A percentile compares a stretch with the other conserved stretches of the same genome.
Evolutionary conservation across 2,329 filamentous ascomycete genomes (phyloP).

Genomic region (Fusarium udum): DNA sequence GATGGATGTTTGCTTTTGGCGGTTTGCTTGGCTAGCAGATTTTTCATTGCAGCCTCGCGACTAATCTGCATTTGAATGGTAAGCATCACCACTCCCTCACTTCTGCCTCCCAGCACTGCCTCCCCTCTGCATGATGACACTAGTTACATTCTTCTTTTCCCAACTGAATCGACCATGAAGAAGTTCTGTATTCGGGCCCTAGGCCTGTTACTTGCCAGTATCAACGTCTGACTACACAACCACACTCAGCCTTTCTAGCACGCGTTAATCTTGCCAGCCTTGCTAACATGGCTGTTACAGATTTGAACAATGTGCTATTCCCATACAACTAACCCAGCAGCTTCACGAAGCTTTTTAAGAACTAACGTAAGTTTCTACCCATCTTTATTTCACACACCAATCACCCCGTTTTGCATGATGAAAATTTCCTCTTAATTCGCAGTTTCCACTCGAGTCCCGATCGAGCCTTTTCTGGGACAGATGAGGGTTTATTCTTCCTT

Average conservation of each 20-base stretch:
- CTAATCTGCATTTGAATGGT: conserved; percentile 30
- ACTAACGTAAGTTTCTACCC: conserved; percentile 31
- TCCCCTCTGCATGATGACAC: conserved; percentile 74
- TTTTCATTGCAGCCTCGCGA: conserved; percentile 9
- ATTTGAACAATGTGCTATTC: conserved; percentile 10
- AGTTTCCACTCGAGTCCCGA: conserved; percentile 85
- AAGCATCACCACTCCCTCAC: conserved; percentile 33
- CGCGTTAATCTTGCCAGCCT: conserved; percentile 6
- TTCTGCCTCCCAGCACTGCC: conserved; percentile 29
- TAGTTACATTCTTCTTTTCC: conserved; percentile 82
- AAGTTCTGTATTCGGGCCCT: conserved; percentile 73
- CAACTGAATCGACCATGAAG: conserved; percentile 89
- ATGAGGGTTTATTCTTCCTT: conserved; percentile 79
- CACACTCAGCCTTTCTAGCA: conserved; percentile 12
- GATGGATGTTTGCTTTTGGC: not conserved
- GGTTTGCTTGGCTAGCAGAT: conserved; percentile 8
- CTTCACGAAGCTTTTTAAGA: not conserved
- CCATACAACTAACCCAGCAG: conserved; percentile 16
- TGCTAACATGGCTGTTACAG: conserved; percentile 38
- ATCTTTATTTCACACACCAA: conserved; percentile 10
- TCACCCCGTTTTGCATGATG: conserved; percentile 63
- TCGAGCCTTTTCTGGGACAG: conserved; percentile 72
- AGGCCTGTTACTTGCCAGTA: conserved; percentile 93
- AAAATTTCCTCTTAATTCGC: conserved; percentile 82
- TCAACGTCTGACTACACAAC: conserved; percentile 73